Base-by-base conservation (phyloP, 495 filamentous ascomycete genomes). In the Tuber calosporum region DNA sequence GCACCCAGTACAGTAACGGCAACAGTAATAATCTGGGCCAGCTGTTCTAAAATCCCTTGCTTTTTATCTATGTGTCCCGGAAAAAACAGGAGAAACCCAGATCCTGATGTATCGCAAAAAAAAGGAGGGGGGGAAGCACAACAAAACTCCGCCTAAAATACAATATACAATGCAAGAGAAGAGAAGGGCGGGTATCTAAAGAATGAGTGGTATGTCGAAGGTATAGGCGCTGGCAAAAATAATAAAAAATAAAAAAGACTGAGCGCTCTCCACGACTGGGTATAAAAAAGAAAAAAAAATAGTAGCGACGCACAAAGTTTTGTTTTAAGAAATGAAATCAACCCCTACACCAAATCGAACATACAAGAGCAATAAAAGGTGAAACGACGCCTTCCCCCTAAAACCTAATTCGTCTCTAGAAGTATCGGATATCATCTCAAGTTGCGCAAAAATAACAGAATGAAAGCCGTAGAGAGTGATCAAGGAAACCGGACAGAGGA, bases 321-420 rank as follows among this genome's bases (percentile, higher is more conserved):
- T 13, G 11, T 62, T 62, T 62, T 62, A 42, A 41, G 34, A 45
- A 26, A 71, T n/a, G 37, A 22, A 53, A 75, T 68, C 43, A 72
- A 68, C 30, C 70, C 69, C 36, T 39, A 48, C 68, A 53, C 75
- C 67, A 68, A 70, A 78, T 40, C 68, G 45, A 62, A 15, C 30
- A 70, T 48, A 13, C 68, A 70, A 70, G 76, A 75, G 69, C 45
- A 78, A 71, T 36, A 36, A 78, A 74, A 74, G 36, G 66, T 26
- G 67, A 76, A 76, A 76, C 66, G 66, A 69, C 62, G 42, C 73
- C 58, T 74, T 62, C 62, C 41, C 41, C 69, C 45, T 48, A 77
- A 76, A 73, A 68, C 74, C 70, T 66, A 73, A 40, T 74, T 77
- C 76, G 71, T 70, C 76, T 69, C 71, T 74, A 71, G 76, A 78